Base-by-base conservation (phyloP, 495 filamentous ascomycete species). In the Neurospora hispaniola region DNA sequence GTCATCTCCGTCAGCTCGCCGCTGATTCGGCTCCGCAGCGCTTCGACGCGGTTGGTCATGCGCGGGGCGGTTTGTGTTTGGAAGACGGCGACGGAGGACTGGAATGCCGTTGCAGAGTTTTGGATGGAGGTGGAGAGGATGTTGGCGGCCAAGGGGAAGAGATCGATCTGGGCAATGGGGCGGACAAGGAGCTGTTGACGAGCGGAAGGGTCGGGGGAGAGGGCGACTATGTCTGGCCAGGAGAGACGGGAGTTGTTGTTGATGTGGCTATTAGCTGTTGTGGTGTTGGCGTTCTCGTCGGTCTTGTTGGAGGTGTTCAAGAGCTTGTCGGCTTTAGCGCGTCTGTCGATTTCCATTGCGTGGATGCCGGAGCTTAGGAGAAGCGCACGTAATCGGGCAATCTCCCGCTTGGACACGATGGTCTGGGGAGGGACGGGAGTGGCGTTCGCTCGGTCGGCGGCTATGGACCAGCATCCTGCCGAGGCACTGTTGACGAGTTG, bases 311-410 rank as follows among this genome's bases (percentile, higher is more conserved):
- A 35, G 54, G 42, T 69, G 72, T 77, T 74, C 8, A 80, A 71
- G 10, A 79, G 74, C 7, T 74, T 77, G n/a, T 75, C 78, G 41
- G 84, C 85, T 46, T 90, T 82, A 20, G 91, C 89, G 68, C 90
- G 86, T 12, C 89, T 87, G 46, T 85, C 84, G 72, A 97, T 91
- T 76, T 94, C 92, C 73, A 89, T 88, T 1, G 94, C 94, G 80
- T 95, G 95, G 79, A 97, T 89, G 62, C 94, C 94, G 0, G 93
- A 91, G 73, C 90, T 92, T 42, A 97, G 84, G 39, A 97, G 87
- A 1, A 96, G 84, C 3, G 93, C 87, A 71, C 88, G 85, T 3
- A 92, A 86, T 48, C 93, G 89, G 70, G 91, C 92, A 23, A 96
- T 86, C 75, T 97, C 94, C 14, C 87, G 86, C 73, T 88, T 89